Base-by-base conservation (phyloP, 805 yeast genomes). In the Candida dajiaensis region DNA sequence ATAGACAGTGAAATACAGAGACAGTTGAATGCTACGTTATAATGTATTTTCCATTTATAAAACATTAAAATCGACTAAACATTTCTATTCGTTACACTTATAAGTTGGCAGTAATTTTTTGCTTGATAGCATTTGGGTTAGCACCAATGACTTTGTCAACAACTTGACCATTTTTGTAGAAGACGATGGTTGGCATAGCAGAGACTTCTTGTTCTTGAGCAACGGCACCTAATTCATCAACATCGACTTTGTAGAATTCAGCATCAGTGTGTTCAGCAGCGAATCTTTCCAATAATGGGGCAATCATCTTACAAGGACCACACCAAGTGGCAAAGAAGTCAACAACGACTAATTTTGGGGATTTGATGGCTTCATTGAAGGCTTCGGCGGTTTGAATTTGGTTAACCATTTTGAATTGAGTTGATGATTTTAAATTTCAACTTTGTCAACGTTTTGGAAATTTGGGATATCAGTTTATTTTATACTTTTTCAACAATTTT, bases 301-400 rank as follows among this genome's bases (percentile, higher is more conserved):
- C 90, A 70, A 94, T 85, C 81, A 87, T 87, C 78, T 92, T 94
- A 77, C 99, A 92, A 52, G 99, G 98, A 58, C 97, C 97, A 71
- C 99, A 92, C 97, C 98, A 94, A 51, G 90, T 81, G 60, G 98
- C 98, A 65, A 80, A 90, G 75, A 92, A 94, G 74, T 94, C 98
- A 57, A 94, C 88, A 58, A 94, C 90, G 57, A 89, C 90, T 63
- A 89, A 75, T 59, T 85, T 86, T 56, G 78, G 78, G 61, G 73
- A 74, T 48, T 68, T 58, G 62, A 84, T 77, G 55, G 82, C 84
- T 49, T 74, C 72, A 45, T 78, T 71, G 77, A 90, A 92, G 66
- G 89, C 90, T 45, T 65, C 67, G 50, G 71, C 66, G 46, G 74
- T 55, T 15, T 66, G 54, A 50, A 83, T 67, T 59, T 71, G 75